A percentile compares a stretch with the other conserved stretches of the same genome.
Conservation (phyloP, 2,329 filamentous ascomycete species). For the Conoideocrella luteorostrata region DNA sequence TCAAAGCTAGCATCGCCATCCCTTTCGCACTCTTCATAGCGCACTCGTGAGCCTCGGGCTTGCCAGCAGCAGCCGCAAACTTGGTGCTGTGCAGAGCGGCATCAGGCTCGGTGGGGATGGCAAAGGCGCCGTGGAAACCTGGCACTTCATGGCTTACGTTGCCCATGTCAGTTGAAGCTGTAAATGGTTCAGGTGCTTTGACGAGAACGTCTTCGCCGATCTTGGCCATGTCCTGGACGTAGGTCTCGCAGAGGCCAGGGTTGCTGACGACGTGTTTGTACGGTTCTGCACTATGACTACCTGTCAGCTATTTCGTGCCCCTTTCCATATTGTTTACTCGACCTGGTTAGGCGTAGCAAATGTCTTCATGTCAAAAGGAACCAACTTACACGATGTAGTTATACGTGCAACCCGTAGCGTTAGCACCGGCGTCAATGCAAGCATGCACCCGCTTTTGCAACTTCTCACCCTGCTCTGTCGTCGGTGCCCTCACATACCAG, state of each 20-base stretch:
- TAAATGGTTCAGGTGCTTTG: slow-evolving; percentile 28
- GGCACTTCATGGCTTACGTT: slow-evolving; percentile 43
- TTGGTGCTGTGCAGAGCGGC: slow-evolving; percentile 32
- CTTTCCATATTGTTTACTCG: too few relatives aligned
- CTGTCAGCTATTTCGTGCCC: too few relatives aligned
- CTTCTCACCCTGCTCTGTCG: slow-evolving; percentile 20
- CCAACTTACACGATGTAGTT: slow-evolving; percentile 28
- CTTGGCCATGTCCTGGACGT: slow-evolving; percentile 35
- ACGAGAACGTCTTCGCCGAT: slow-evolving; percentile 30
- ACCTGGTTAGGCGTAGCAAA: too few relatives aligned
- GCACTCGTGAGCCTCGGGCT: slow-evolving; percentile 30
- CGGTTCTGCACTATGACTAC: slow-evolving; percentile 26
- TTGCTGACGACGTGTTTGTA: slow-evolving; percentile 42
- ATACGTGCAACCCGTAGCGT: slow-evolving; percentile 27
- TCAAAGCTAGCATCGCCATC: slow-evolving; percentile 31
- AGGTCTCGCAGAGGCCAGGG: slow-evolving; percentile 35
- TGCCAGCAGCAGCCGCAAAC: slow-evolving; percentile 39
- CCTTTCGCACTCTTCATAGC: slow-evolving; percentile 39
- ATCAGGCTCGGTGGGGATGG: slow-evolving; percentile 30
- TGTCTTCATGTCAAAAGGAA: too few relatives aligned
- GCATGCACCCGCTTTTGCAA: slow-evolving; percentile 25
- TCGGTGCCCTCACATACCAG: slow-evolving; percentile 32
- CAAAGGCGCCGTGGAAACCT: slow-evolving; percentile 42
- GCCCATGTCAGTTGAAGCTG: slow-evolving; percentile 43
- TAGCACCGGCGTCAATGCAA: slow-evolving; percentile 29